These are phyloP conservation scores for Talaromyces pinophilus DNA, from an alignment of 2,329 filamentous ascomycete genomes.

Conservation along the genomic window DNA sequence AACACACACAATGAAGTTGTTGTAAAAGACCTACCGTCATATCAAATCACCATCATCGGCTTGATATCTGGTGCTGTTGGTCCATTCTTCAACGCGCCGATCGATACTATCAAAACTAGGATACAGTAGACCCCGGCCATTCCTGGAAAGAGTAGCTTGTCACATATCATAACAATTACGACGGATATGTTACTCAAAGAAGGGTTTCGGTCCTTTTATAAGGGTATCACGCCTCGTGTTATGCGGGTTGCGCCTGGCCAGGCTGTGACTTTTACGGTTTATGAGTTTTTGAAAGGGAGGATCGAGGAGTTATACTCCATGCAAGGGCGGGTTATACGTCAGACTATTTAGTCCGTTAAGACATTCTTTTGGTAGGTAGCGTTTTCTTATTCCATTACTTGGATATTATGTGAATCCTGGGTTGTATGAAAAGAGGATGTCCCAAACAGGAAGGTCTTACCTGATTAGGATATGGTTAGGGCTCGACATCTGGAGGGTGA, in stretches of 20 bases:
- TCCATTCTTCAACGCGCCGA: conserved; percentile 91
- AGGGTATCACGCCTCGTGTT: conserved; percentile 94
- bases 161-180: conserved; percentile 75
- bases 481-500: not conserved
- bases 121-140: conserved; percentile 85
- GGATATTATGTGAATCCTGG: not conserved
- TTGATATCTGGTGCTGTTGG: conserved; percentile 92
- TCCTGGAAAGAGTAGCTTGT: conserved; percentile 75
- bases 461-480: not conserved
- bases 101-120: conserved; percentile 98
- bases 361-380: too few relatives aligned
- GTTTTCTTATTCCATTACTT: not conserved
- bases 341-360: not conserved
- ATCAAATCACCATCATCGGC: conserved; percentile 88
- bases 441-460: not conserved
- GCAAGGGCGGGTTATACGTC: not conserved
- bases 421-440: not conserved
- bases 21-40: conserved; percentile 70
- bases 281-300: conserved; percentile 73
- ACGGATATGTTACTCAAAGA: conserved; percentile 89
- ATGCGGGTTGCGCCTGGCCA: conserved; percentile 98
- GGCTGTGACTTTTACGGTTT: conserved; percentile 73
- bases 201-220: conserved; percentile 93
- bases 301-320: conserved; percentile 45
- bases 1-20: conserved; percentile 30